A percentile compares a stretch with the other conserved stretches of the same genome.
phyloP scores from a whole-genome alignment of 768 basidiomycete genomes.

The Filobasidium wieringae region DNA sequence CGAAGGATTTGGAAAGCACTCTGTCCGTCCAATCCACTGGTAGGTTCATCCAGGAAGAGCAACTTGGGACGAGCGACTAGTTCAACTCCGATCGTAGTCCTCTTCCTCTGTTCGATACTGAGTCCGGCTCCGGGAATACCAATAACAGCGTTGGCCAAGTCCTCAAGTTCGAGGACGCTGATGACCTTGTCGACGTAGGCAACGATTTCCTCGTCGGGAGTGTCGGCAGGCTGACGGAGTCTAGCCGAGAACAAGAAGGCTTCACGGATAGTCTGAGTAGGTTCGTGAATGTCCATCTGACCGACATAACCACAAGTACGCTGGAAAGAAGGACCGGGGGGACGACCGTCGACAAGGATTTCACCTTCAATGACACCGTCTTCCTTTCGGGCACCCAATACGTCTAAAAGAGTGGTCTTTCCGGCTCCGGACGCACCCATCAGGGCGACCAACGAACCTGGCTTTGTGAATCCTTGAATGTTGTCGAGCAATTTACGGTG shows the following conservation, averaged over 20 bases:
- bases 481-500: slow-evolving; percentile 47
- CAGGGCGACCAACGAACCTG: slow-evolving; percentile 42
- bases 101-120: slow-evolving; percentile 44
- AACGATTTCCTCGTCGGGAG: slow-evolving; percentile 30
- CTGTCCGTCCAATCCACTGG: slow-evolving; percentile 52
- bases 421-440: slow-evolving; percentile 46
- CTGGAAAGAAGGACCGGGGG: slow-evolving; percentile 34
- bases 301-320: slow-evolving; percentile 39
- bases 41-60: slow-evolving; percentile 63
- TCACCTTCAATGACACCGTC: slow-evolving; percentile 39
- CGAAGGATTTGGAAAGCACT: slow-evolving; percentile 60
- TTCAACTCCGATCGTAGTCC: slow-evolving; percentile 70
- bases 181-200: slow-evolving; percentile 38
- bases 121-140: slow-evolving; percentile 42
- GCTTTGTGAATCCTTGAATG: slow-evolving; percentile 62
- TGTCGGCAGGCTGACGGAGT: slow-evolving; percentile 34
- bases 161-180: slow-evolving; percentile 46
- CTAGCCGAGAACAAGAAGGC: slow-evolving; percentile 37
- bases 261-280: slow-evolving; percentile 34
- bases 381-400: slow-evolving; percentile 8
- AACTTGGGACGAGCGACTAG: slow-evolving; percentile 67
- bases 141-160: slow-evolving; percentile 62
- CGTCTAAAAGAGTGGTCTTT: slow-evolving; percentile 32
- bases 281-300: slow-evolving; percentile 40
- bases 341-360: slow-evolving; percentile 36